Base-by-base conservation (phyloP, 1,284 basidiomycete genomes). In the Sporisorium graminicola region DNA sequence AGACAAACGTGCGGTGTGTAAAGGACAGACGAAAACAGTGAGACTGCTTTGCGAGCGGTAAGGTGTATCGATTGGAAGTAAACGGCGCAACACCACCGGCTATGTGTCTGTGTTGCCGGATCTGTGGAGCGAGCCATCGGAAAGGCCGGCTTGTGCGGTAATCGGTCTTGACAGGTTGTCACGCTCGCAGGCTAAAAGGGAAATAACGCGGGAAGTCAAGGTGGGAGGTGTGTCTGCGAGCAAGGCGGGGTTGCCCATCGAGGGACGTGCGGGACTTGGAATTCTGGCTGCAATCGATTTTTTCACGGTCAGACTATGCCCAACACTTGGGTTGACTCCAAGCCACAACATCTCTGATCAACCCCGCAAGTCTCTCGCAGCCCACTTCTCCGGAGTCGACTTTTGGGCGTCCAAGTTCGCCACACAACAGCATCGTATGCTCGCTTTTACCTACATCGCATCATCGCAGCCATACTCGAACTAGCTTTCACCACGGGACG, bases 401-500 rank as follows among this genome's bases (percentile, higher is more conserved):
- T 33, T 29, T 52, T 24, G 14, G n/a, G n/a, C n/a, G n/a, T n/a
- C 16, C 12, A 5, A 20, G 9, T 3, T 26, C 52, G 5, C 37
- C 10, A 26, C 29, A 27, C 9, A 9, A n/a, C 6, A 20, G 29
- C 12, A 8, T 37, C 22, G n/a, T 13, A 53, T 47, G 59, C 51
- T 47, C n/a, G 44, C 35, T 24, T 12, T 29, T 9, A 33, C 29
- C 47, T 58, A 26, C 27, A 44, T 44, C 50, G 56, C 56, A 49
- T 43, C 56, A 35, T 52, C 44, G 59, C 63, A 65, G 63, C 69
- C 69, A 72, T 72, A 66, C 56, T 66, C 64, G 53, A 42, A 47
- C 59, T 58, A 43, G 46, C 22, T 27, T 29, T 46, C 27, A 27
- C 52, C 43, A 56, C 69, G 64, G 69, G 63, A 65, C 69, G 69